A percentile compares a stretch with the other conserved stretches of the same genome.
Evolutionary conservation across 176 grass and related monocot species (phyloP).

Genomic region (Tillandsia leiboldiana): DNA sequence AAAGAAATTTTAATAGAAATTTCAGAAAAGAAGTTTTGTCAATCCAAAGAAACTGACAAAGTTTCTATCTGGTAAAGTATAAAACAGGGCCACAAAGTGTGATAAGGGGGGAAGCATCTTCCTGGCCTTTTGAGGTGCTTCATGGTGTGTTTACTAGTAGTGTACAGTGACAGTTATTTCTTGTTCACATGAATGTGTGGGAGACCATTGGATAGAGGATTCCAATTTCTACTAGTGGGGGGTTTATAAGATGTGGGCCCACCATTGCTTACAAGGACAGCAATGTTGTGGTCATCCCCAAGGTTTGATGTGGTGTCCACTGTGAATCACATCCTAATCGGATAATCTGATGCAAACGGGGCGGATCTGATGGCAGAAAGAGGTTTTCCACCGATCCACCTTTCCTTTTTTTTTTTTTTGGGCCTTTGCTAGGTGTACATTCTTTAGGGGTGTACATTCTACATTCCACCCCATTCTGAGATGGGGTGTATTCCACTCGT

Average conservation of each 20-base stretch:
- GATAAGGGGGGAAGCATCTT: not conserved
- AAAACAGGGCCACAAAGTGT: not conserved
- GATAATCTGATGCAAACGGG: too few species aligned
- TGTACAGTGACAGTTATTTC: not conserved
- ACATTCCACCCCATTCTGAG: too few species aligned
- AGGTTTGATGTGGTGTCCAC: too few species aligned
- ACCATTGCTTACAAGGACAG: not conserved
- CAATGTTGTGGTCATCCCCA: constrained; percentile 1
- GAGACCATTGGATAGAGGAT: constrained; percentile 4
- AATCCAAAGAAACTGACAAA: constrained; percentile 19
- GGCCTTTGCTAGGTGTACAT: too few species aligned
- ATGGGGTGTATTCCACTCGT: too few species aligned
- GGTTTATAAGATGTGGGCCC: not conserved
- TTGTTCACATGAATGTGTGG: constrained; percentile 23
- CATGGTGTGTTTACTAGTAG: not conserved
- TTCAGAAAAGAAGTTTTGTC: too few species aligned
- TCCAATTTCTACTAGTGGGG: not conserved
- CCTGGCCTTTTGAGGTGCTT: not conserved
- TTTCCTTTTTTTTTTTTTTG: too few species aligned
- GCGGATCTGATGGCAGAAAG: too few species aligned
- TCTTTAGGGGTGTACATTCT: too few species aligned
- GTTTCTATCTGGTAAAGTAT: constrained; percentile 12
- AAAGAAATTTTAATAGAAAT: too few species aligned
- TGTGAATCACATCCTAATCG: too few species aligned
- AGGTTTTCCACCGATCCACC: too few species aligned